A percentile compares a stretch with the other conserved stretches of the same genome.
phyloP scores from a whole-genome alignment of 106 monocot species.

The Dendrobium chrysotoxum region DNA sequence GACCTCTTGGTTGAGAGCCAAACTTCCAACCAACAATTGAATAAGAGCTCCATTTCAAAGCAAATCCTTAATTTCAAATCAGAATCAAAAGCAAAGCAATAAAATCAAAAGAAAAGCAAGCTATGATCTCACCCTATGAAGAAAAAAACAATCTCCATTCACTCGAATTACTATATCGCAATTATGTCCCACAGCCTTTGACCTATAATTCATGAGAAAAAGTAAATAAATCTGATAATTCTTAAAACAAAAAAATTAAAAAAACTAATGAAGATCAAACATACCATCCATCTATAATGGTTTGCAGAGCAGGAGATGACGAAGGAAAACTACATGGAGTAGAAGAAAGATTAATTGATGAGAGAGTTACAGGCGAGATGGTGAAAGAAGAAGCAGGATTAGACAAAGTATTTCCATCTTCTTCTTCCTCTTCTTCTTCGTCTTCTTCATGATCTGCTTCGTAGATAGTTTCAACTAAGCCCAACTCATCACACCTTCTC shows the following conservation, averaged over 20 bases:
- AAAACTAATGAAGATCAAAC: neutral
- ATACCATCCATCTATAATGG: constrained; percentile 60
- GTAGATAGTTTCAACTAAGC: constrained; percentile 74
- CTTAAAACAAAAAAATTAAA: neutral
- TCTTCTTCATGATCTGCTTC: constrained; percentile 68
- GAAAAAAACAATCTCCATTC: constrained; percentile 48
- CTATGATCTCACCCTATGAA: constrained; percentile 63
- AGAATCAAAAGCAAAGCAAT: neutral
- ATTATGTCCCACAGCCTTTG: constrained; percentile 35
- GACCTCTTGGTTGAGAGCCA: too few relatives aligned
- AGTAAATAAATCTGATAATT: neutral
- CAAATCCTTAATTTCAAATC: too few relatives aligned
- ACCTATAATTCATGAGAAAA: constrained; percentile 29
- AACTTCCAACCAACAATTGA: too few relatives aligned
- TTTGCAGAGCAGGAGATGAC: constrained; percentile 26
- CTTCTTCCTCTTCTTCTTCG: constrained; percentile 5
- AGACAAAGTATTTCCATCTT: constrained; percentile 6
- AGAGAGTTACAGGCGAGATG: constrained; percentile 6
- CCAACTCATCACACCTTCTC: constrained; percentile 55
- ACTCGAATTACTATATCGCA: constrained; percentile 48
- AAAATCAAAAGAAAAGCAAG: neutral
- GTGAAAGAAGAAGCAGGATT: constrained; percentile 23
- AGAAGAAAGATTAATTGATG: constrained; percentile 13
- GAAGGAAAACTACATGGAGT: constrained; percentile 11
- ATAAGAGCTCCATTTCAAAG: too few relatives aligned